Base-by-base conservation (phyloP, 2,329 filamentous ascomycete species). In the Sporothrix brasiliensis region DNA sequence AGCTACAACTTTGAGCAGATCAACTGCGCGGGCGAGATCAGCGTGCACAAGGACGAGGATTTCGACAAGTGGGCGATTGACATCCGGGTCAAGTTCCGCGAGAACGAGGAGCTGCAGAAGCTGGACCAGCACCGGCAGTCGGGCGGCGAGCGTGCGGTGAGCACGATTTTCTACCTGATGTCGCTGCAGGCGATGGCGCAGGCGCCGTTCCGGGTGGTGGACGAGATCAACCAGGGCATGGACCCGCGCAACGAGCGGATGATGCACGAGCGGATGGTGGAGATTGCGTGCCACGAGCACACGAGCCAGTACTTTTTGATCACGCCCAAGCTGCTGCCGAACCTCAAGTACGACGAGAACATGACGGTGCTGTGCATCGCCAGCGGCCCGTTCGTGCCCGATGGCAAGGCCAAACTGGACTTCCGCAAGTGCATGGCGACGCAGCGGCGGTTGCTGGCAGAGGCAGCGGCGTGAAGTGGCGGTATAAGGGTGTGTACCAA, bases 171-270 rank as follows among this genome's bases (percentile, higher is more conserved):
- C 85, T 99, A 96, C 82, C 92, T 99, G 70, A 98, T 99, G 94
- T 93, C 95, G 5, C 87, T 99, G 34, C 95, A 99, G 79, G 92
- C 92, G 66, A 89, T 99, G 76, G 94, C 95, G 19, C 91, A 93
- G 76, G 93, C 94, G 3, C 95, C 95, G 0, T 99, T 99, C 87
- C 93, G 95, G 68, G 94, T 99, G 66, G 95, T 99, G 71, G 95
- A 99, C 80, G 95, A 99, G 82, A 99, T 99, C 85, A 99, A 99
- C 78, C 95, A 99, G 81, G 95, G 95, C 74, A 99, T 99, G 95
- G 95, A 99, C 79, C 95, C 94, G 56, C 90, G 95, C 76, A 99
- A 99, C 80, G 95, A 99, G 81, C 92, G 95, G 75, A 96, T 97
- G 88, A 94, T 99, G 19, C 95, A 99, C 81, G 93, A 94, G 78